Evolutionary conservation across 352 stramenopile genomes (phyloP).

Genomic region (Phytophthora sp.): DNA sequence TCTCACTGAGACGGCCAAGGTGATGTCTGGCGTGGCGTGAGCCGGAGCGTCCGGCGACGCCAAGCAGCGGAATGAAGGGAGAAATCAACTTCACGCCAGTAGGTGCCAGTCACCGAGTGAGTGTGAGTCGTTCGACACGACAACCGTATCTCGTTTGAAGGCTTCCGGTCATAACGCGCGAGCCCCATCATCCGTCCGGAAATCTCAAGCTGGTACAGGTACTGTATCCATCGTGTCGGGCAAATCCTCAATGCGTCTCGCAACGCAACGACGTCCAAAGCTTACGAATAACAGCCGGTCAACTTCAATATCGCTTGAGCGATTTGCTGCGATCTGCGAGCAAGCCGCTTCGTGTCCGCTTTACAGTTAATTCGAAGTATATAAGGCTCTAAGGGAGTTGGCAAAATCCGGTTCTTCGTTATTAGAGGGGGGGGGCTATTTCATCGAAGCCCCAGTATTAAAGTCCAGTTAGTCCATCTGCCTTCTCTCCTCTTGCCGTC

Average conservation of each 20-base stretch:
- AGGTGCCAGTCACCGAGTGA: too few species aligned
- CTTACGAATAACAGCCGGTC: background rate
- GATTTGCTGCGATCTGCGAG: background rate
- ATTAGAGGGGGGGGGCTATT: slow-evolving; percentile 20
- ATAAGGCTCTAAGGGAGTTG: too few species aligned
- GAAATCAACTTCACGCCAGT: background rate
- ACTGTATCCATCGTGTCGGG: slow-evolving; percentile 24
- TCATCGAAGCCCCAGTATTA: slow-evolving; percentile 8
- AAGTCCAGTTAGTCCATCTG: slow-evolving; percentile 10
- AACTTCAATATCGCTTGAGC: slow-evolving; percentile 3
- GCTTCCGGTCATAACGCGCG: background rate
- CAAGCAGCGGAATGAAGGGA: slow-evolving; percentile 8
- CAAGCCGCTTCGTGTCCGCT: too few species aligned
- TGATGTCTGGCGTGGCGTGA: slow-evolving; percentile 3
- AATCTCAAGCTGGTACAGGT: background rate
- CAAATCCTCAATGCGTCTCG: slow-evolving; percentile 2
- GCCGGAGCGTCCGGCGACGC: background rate
- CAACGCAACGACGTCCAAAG: slow-evolving; percentile 13
- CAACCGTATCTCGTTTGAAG: background rate
- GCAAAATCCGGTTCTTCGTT: slow-evolving; percentile 7
- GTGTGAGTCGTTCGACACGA: too few species aligned
- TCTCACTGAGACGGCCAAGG: slow-evolving; percentile 16
- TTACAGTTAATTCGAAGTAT: too few species aligned
- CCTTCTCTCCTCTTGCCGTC: background rate
- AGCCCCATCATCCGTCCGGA: background rate